Evolutionary conservation across 805 yeast genomes (phyloP), one percentile per base, ranked within the genome.

Genomic region (Candida schatavii): DNA sequence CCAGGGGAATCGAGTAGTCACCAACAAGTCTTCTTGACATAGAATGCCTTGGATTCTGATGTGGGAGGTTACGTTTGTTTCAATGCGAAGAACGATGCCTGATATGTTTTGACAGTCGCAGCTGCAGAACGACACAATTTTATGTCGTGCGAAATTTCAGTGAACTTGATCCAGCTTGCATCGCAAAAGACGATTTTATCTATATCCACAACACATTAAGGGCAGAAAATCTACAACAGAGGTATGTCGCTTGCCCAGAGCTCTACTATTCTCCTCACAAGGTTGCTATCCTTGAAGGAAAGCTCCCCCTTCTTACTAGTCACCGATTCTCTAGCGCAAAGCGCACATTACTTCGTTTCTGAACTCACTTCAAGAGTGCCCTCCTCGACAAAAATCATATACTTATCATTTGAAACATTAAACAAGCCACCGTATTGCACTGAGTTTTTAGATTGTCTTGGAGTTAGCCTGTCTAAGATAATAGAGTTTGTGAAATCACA

Each of bases 211-310:
- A n/a, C n/a, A n/a, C n/a, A n/a, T n/a, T n/a, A n/a, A n/a, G n/a
- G n/a, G n/a, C n/a, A n/a, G n/a, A n/a, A n/a, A n/a, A n/a, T n/a
- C n/a, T n/a, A n/a, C n/a, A n/a, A n/a, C n/a, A n/a, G n/a, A n/a
- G n/a, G 21, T 15, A 66, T 66, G 72, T 48, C 66, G 13, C 15
- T 18, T 14, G 49, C 55, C 3, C 71, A 64, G 44, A 61, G 54
- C 34, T 59, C 74, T 3, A 45, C 59, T 4, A 83, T 84, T 25
- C 66, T 89, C 4, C 67, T 90, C 42, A 79, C 74, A 35, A 66
- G 98, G 44, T 66, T 88, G 5, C 60, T 93, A 2, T 62, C 81
- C 2, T 64, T 87, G 39, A 85, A 82, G 48, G 98, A 93, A 53
- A 61, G 62, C 18, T 76, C 91, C 0, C 95, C 96, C 0, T 77